These are phyloP conservation scores for Heteromeles arbutifolia DNA, from an alignment of 306 rosid genomes.

Conservation along the genomic window DNA sequence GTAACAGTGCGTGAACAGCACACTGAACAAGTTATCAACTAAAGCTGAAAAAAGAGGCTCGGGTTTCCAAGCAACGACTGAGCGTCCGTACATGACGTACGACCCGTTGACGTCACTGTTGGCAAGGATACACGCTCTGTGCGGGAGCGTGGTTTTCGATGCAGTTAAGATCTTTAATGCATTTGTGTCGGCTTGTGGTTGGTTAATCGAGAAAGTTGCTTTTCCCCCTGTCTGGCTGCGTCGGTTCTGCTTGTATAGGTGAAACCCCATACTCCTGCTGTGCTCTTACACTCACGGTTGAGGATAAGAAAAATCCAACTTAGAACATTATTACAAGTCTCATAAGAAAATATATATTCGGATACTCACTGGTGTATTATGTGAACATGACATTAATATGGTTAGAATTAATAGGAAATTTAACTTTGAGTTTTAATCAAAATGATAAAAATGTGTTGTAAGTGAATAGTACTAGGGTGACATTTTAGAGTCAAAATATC, in stretches of 20 bases:
- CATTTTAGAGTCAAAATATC: too few species aligned
- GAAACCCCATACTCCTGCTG: too few species aligned
- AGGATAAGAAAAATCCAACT: too few species aligned
- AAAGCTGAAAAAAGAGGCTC: not conserved
- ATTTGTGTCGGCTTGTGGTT: not conserved
- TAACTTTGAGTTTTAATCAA: too few species aligned
- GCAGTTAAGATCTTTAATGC: not conserved
- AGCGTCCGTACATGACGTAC: not conserved
- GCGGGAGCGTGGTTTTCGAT: not conserved
- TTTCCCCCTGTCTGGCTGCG: not conserved
- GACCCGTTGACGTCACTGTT: not conserved
- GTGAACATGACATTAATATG: too few species aligned
- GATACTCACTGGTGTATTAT: too few species aligned
- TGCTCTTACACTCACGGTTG: too few species aligned
- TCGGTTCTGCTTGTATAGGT: too few species aligned
- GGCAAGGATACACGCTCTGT: not conserved
- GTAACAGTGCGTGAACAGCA: not conserved
- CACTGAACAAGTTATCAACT: not conserved
- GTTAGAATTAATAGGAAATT: too few species aligned
- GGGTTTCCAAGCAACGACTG: not conserved
- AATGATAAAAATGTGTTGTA: too few species aligned
- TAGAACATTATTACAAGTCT: too few species aligned
- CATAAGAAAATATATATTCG: too few species aligned
- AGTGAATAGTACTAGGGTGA: rapidly evolving
- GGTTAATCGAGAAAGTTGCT: not conserved